Evolutionary conservation across 2,329 filamentous ascomycete genomes (phyloP).

Genomic region (Penicillium digitatum): DNA sequence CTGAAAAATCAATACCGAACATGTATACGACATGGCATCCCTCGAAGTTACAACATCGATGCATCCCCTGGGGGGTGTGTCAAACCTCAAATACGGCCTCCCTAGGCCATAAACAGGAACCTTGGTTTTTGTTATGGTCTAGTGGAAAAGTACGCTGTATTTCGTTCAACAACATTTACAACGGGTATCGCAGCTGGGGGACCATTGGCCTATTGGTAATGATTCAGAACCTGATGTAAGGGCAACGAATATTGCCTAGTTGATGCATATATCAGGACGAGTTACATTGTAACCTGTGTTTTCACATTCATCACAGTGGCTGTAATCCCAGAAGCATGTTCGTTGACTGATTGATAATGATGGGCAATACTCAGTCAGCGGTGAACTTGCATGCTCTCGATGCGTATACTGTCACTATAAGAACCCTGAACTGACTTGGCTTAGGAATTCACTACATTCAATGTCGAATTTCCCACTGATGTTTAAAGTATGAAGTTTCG

Average conservation of each 20-base stretch:
- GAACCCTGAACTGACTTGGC: slow-evolving; percentile 3
- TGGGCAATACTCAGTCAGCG: slow-evolving; percentile 50
- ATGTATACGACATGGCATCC: too few relatives aligned
- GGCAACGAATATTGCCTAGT: background rate
- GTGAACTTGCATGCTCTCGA: slow-evolving; percentile 54
- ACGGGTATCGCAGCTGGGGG: slow-evolving; percentile 60
- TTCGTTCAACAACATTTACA: too few relatives aligned
- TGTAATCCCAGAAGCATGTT: slow-evolving; percentile 59
- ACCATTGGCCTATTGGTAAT: slow-evolving; percentile 52
- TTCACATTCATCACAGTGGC: slow-evolving; percentile 60
- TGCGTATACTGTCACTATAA: slow-evolving; percentile 23
- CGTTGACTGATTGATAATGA: slow-evolving; percentile 17
- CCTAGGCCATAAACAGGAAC: too few relatives aligned
- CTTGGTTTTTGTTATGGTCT: too few relatives aligned
- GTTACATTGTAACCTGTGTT: slow-evolving; percentile 56
- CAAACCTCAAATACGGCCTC: too few relatives aligned
- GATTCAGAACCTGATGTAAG: background rate
- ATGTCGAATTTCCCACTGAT: slow-evolving; percentile 53
- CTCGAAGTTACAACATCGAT: too few relatives aligned
- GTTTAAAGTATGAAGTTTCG: slow-evolving; percentile 53
- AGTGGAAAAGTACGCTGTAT: too few relatives aligned
- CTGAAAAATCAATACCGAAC: too few relatives aligned
- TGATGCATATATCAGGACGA: slow-evolving; percentile 43
- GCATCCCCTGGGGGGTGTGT: too few relatives aligned
- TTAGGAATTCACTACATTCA: slow-evolving; percentile 56